Base-by-base conservation (phyloP, 257 asterid genomes). In the Solanum chaucha region DNA sequence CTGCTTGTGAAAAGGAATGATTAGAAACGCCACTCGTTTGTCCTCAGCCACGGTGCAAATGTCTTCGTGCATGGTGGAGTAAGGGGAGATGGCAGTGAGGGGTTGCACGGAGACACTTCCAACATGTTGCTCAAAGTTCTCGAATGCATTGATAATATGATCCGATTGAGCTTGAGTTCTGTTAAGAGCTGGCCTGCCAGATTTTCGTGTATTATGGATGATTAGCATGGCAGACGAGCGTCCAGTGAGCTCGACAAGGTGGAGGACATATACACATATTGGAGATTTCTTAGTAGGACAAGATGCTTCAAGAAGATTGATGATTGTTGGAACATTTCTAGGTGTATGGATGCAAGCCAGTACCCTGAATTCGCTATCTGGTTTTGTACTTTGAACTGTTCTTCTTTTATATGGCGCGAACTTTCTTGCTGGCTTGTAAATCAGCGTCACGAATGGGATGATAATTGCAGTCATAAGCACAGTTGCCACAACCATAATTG, bases 21-120 rank as follows among this genome's bases (percentile, higher is more conserved):
- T 92, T 5, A 97, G 87, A 17, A 97, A 71, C 0, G 98, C 94
- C 3, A 91, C 95, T 0, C 98, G 93, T 28, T 97, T 96, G 84
- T 97, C 99, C 91, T 95, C 98, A 0, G 98, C 98, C 26, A 97
- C 93, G 30, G 87, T 89, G 91, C 98, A 96, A 0, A 97, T 92
- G 70, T 96, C 99, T 87, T 97, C 99, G 35, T 97, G 99, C 96
- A 97, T 95, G 2, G 98, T 96, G 6, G 98, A 94, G 93, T 97
- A 97, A 8, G 99, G 99, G 4, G 99, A 97, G 72, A 97, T 93
- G 14, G 98, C 98, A 1, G 99, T 97, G 46, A 95, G 92, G 3
- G 98, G 96, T 51, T 95, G 93, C 15, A 97, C 93, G 0, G 98
- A 89, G 10, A 96, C 95, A 87, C 88, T 91, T 0, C 90, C 92